Percentiles rank a stretch among this genome's conserved stretches.
These are phyloP conservation scores for Calonectria ilicicola DNA, from an alignment of 2,329 filamentous ascomycete genomes.

Conservation along the genomic window DNA sequence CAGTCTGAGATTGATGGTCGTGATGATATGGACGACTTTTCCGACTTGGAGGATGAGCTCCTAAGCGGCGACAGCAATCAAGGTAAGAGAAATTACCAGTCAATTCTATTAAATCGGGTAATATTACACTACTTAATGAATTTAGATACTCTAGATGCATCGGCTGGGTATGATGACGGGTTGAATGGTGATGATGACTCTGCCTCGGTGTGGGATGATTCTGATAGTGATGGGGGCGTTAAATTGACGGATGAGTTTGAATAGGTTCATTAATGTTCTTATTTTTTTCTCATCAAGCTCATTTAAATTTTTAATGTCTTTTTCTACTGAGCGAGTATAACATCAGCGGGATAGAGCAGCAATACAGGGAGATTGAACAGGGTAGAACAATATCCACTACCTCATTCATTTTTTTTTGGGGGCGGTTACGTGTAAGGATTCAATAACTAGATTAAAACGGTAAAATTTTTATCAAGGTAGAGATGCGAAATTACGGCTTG, in stretches of 20 bases:
- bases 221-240: not conserved
- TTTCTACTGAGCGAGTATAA: no score
- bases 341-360: not conserved
- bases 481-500: not conserved
- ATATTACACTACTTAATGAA: not conserved
- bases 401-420: no score
- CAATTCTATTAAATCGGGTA: no score
- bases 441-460: not conserved
- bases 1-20: not conserved
- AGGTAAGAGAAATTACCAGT: not conserved
- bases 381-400: not conserved
- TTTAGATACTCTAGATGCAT: not conserved
- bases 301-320: not conserved
- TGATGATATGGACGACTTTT: not conserved
- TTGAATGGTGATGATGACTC: not conserved
- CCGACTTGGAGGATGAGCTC: slow-evolving; percentile 12
- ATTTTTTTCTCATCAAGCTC: not conserved
- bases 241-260: not conserved
- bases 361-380: not conserved
- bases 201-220: not conserved
- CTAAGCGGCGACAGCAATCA: not conserved
- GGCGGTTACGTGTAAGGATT: not conserved
- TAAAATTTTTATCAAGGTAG: not conserved
- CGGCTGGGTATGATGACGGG: not conserved
- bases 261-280: not conserved